These are phyloP conservation scores for Pisolithus thermaeus DNA, from an alignment of 1,284 basidiomycete genomes.

Conservation along the genomic window DNA sequence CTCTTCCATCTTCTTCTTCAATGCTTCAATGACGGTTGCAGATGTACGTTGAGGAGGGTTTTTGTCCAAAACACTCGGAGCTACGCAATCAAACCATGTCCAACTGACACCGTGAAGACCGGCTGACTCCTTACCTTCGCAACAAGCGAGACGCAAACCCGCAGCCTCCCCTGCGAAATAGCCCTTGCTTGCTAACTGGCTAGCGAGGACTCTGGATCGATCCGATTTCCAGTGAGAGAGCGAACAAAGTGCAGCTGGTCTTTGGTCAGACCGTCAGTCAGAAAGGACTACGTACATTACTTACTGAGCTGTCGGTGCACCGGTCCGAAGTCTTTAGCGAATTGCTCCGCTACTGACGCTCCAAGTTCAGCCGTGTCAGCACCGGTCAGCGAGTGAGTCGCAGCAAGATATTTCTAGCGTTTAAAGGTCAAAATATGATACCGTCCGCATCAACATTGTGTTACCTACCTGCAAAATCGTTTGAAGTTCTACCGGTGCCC, in stretches of 20 bases:
- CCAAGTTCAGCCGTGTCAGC: constrained; percentile 81
- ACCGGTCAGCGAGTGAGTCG: constrained; percentile 62
- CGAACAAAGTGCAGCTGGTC: constrained; percentile 49
- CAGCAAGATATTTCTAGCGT: constrained; percentile 73
- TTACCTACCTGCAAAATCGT: constrained; percentile 77
- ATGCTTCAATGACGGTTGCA: constrained; percentile 51
- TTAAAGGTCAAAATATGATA: not conserved
- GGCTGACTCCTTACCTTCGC: constrained; percentile 36
- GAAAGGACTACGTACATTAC: constrained; percentile 13
- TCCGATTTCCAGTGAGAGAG: constrained; percentile 64
- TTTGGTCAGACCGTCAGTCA: not conserved
- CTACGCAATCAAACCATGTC: constrained; percentile 26
- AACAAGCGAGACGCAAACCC: constrained; percentile 65
- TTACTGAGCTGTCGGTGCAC: constrained; percentile 75
- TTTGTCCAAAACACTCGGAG: constrained; percentile 53
- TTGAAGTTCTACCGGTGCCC: constrained; percentile 90
- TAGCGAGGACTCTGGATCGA: constrained; percentile 69
- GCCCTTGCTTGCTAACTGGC: constrained; percentile 80
- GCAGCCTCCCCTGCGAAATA: constrained; percentile 85
- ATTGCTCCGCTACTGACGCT: constrained; percentile 82
- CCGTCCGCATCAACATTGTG: not conserved
- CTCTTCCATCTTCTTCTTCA: constrained; percentile 66
- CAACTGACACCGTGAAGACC: not conserved
- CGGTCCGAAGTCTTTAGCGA: constrained; percentile 74
- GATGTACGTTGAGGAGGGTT: constrained; percentile 55